These are phyloP conservation scores for Hymenoscyphus infarciens DNA, from an alignment of 2,329 filamentous ascomycete genomes.

Conservation along the genomic window DNA sequence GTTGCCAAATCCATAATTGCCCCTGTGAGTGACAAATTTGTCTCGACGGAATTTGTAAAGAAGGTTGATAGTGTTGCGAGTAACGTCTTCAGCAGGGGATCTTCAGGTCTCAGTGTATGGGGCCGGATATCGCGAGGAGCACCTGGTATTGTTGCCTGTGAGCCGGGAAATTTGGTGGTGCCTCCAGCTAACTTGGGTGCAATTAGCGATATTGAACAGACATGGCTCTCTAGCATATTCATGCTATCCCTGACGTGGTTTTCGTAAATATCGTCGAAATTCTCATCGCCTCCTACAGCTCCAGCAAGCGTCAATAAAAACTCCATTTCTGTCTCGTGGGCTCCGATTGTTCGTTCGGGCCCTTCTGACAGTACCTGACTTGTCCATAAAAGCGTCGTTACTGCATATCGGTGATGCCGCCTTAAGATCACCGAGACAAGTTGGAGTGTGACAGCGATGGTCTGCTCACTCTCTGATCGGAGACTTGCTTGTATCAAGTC, in stretches of 20 bases:
- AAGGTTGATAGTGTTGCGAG: constrained; percentile 73
- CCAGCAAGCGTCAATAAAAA: constrained; percentile 66
- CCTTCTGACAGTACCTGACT: constrained; percentile 52
- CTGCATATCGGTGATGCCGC: constrained; percentile 83
- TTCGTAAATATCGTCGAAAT: constrained; percentile 71
- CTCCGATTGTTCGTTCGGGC: constrained; percentile 64
- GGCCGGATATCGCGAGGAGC: constrained; percentile 57
- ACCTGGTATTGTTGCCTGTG: constrained; percentile 54
- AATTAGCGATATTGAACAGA: constrained; percentile 68
- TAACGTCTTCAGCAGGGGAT: constrained; percentile 61
- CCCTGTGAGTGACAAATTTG: constrained; percentile 84
- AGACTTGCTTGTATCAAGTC: constrained; percentile 86
- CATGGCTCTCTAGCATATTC: constrained; percentile 65
- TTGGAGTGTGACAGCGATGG: constrained; percentile 83
- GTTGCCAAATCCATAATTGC: constrained; percentile 76
- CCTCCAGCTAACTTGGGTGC: constrained; percentile 56
- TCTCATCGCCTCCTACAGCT: constrained; percentile 64
- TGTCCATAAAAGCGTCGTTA: constrained; percentile 70
- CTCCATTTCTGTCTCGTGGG: constrained; percentile 71
- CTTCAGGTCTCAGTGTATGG: constrained; percentile 60
- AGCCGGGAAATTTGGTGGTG: constrained; percentile 53
- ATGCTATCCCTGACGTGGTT: constrained; percentile 68
- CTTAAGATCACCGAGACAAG: constrained; percentile 81
- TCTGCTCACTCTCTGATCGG: constrained; percentile 80
- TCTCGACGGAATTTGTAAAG: constrained; percentile 86